Base-by-base conservation (phyloP, 2,329 filamentous ascomycete genomes). In the Ceratocystiopsis sp. region DNA sequence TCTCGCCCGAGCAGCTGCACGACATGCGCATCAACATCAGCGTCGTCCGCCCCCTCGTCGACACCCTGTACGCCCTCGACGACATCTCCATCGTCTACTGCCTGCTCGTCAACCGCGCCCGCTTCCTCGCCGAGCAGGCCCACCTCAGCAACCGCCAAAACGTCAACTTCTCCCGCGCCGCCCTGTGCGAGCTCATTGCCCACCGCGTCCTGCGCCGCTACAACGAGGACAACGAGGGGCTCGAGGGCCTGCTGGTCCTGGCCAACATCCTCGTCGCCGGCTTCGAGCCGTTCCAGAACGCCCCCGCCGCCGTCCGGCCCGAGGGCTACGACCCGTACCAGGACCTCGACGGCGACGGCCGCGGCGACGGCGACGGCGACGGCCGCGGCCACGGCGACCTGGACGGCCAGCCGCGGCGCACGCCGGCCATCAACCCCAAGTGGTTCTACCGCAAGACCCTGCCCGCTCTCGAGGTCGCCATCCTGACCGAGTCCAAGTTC, bases 71-170 rank as follows among this genome's bases (percentile, higher is more conserved):
- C 56, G 77, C 83, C 52, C 69, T 78, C 46, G 71, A 84, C 46
- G 84, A 91, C 62, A 78, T 87, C 35, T 89, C 83, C 1, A 77
- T 87, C 44, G 81, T 91, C 12, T 91, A 89, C 58, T 89, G 83
- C 56, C 63, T 93, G 47, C 69, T 93, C 18, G 83, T 91, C 50
- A 91, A 93, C 54, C 73, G 83, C 14, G 75, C 77, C 33, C 80
- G 86, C 54, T 91, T 91, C 53, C 65, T 87, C 19, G 71, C 80
- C 44, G 82, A 91, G 57, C 83, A 91, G 57, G 69, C 75, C 12
- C 78, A 80, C 53, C 71, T 83, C 53, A 73, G 74, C 52, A 84
- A 85, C 54, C 77, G 84, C 47, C 81, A 87, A 57, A 89, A 84
- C 47, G 83, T 91, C 48, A 80, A 84, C 56, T 76, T 76, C 48